Evolutionary conservation across 2,329 filamentous ascomycete genomes (phyloP).

Genomic region (Epichloe baconii): DNA sequence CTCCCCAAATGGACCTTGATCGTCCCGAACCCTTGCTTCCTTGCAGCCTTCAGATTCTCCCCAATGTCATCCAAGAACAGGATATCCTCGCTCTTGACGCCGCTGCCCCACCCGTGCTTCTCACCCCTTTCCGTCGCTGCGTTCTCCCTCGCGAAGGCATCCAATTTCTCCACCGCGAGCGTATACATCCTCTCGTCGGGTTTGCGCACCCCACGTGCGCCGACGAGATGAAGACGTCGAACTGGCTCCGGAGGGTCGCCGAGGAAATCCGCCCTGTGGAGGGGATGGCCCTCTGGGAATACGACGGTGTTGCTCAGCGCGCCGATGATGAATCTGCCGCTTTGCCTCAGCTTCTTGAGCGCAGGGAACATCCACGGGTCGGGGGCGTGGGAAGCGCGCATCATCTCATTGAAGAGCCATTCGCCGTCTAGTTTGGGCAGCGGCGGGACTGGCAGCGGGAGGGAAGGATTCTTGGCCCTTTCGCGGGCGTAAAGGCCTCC

Average conservation of each 20-base stretch:
- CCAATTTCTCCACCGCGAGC: slow-evolving; percentile 53
- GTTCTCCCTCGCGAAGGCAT: slow-evolving; percentile 46
- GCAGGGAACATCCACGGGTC: slow-evolving; percentile 88
- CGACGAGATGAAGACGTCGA: slow-evolving; percentile 79
- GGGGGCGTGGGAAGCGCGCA: slow-evolving; percentile 53
- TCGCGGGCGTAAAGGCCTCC: slow-evolving; percentile 45
- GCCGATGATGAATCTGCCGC: slow-evolving; percentile 56
- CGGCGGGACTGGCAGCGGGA: slow-evolving; percentile 36
- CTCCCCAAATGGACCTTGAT: slow-evolving; percentile 74
- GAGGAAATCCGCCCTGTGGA: slow-evolving; percentile 38
- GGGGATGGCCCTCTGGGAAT: slow-evolving; percentile 63
- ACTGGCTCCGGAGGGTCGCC: slow-evolving; percentile 48
- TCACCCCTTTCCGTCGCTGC: slow-evolving; percentile 24
- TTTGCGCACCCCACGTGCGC: slow-evolving; percentile 78
- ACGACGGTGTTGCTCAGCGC: slow-evolving; percentile 85
- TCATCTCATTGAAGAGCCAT: slow-evolving; percentile 83
- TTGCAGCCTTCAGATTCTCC: slow-evolving; percentile 75
- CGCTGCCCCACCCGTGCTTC: slow-evolving; percentile 30
- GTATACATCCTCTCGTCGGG: slow-evolving; percentile 74
- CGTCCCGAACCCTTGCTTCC: slow-evolving; percentile 61
- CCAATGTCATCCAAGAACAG: slow-evolving; percentile 92
- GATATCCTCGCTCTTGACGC: slow-evolving; percentile 52
- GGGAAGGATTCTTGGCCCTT: slow-evolving; percentile 26
- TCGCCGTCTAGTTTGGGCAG: slow-evolving; percentile 65
- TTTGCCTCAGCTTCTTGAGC: slow-evolving; percentile 51